phyloP scores from a whole-genome alignment of 2,329 filamentous ascomycete species.

The Diaporthe longicolla region DNA sequence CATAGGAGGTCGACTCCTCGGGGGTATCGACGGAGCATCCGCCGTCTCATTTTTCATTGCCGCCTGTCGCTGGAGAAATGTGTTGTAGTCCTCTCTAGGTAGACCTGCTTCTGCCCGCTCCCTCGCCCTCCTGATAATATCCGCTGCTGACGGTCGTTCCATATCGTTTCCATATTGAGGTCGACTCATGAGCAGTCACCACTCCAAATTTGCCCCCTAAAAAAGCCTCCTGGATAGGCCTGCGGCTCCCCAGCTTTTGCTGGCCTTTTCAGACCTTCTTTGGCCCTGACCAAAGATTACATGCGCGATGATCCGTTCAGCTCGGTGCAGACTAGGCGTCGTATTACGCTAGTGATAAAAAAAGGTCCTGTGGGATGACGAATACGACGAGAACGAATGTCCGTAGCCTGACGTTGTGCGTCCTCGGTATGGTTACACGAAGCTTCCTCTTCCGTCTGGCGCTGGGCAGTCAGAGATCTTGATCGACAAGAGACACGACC shows the following conservation, averaged over 20 bases:
- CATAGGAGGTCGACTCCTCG: conserved; percentile 47
- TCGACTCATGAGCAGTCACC: conserved; percentile 65
- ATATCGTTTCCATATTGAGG: conserved; percentile 67
- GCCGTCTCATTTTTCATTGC: conserved; percentile 47
- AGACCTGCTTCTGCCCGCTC: conserved; percentile 64
- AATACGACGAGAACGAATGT: conserved; percentile 38
- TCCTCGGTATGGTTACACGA: conserved; percentile 21
- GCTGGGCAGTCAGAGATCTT: conserved; percentile 20
- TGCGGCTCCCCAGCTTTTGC: conserved; percentile 33
- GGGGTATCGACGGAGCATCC: conserved; percentile 49
- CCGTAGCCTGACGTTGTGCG: conserved; percentile 36
- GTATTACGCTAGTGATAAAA: conserved; percentile 25
- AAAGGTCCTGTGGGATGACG: conserved; percentile 35
- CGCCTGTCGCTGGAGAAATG: conserved; percentile 45
- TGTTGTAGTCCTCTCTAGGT: conserved; percentile 50
- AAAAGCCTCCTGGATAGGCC: conserved; percentile 40
- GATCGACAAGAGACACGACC: conserved; percentile 27
- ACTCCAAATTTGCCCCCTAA: conserved; percentile 42
- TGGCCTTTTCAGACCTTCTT: conserved; percentile 36
- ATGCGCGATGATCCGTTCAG: conserved; percentile 45
- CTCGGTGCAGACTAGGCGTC: conserved; percentile 31
- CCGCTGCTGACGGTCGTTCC: conserved; percentile 62
- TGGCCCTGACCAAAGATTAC: conserved; percentile 40
- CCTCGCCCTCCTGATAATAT: conserved; percentile 69
- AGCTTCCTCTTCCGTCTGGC: not conserved